phyloP scores from a whole-genome alignment of 1,284 basidiomycete species.

The Austroboletus olivaceoglutinosus region DNA sequence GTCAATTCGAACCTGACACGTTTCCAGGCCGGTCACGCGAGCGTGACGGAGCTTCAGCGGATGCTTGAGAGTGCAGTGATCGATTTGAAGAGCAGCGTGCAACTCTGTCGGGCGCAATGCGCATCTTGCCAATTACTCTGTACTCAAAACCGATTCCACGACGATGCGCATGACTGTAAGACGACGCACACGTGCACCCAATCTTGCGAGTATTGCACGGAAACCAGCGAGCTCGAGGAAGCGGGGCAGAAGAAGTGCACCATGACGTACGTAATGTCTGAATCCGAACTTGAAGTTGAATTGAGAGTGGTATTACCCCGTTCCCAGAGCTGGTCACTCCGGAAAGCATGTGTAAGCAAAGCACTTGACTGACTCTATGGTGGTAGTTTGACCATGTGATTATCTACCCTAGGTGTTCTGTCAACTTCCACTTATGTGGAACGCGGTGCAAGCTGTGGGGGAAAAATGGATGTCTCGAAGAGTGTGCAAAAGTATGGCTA shows the following conservation, averaged over 20 bases:
- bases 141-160: slow-evolving; percentile 44
- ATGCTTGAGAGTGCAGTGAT: slow-evolving; percentile 41
- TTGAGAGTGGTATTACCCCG: not conserved
- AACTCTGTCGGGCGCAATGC: slow-evolving; percentile 50
- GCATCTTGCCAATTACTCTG: slow-evolving; percentile 47
- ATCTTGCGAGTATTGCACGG: slow-evolving; percentile 43
- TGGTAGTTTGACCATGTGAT: not conserved
- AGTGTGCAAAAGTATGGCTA: slow-evolving; percentile 44
- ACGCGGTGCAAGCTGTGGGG: slow-evolving; percentile 39
- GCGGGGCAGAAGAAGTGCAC: slow-evolving; percentile 34
- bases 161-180: slow-evolving; percentile 44
- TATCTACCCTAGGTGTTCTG: slow-evolving; percentile 41
- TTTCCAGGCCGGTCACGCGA: slow-evolving; percentile 45
- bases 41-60: slow-evolving; percentile 46
- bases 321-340: slow-evolving; percentile 50
- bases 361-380: not conserved
- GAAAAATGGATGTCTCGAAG: slow-evolving; percentile 45
- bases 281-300: not conserved
- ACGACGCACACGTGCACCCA: slow-evolving; percentile 47
- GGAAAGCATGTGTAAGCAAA: slow-evolving; percentile 49
- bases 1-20: slow-evolving; percentile 45
- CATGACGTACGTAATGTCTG: slow-evolving; percentile 38
- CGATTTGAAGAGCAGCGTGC: slow-evolving; percentile 44
- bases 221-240: slow-evolving; percentile 13
- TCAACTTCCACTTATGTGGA: slow-evolving; percentile 48